A percentile compares a stretch with the other conserved stretches of the same genome.
phyloP scores from a whole-genome alignment of 2,329 filamentous ascomycete species.

The Mycogone perniciosa region DNA sequence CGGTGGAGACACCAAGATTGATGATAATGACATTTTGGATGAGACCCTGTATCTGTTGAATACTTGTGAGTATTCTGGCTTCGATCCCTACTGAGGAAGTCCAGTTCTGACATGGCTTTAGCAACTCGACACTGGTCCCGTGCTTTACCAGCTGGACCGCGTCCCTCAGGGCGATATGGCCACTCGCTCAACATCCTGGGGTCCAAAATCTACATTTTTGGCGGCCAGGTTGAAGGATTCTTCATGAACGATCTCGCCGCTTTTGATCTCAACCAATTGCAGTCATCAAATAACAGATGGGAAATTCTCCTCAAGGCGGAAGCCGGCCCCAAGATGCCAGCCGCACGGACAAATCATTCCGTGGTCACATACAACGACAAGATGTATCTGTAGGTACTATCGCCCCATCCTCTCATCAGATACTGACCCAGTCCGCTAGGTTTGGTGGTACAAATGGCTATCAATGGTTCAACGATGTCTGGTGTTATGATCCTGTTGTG shows the following conservation, averaged over 20 bases:
- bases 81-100: not conserved
- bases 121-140: constrained; percentile 97
- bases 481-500: constrained; percentile 80
- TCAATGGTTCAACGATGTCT: constrained; percentile 98
- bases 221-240: constrained; percentile 91
- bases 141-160: constrained; percentile 77
- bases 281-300: constrained; percentile 88
- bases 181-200: constrained; percentile 95
- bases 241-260: constrained; percentile 97
- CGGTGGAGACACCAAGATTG: constrained; percentile 95
- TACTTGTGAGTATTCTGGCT: constrained; percentile 66
- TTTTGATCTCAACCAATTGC: constrained; percentile 91
- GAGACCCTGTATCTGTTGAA: constrained; percentile 95
- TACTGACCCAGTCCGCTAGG: constrained; percentile 36
- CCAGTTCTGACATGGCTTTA: constrained; percentile 29
- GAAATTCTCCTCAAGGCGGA: constrained; percentile 73
- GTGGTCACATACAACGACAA: constrained; percentile 89
- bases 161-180: constrained; percentile 87
- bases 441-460: constrained; percentile 96
- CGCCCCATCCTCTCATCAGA: not conserved
- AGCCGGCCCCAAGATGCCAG: constrained; percentile 56
- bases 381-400: constrained; percentile 71
- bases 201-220: constrained; percentile 96
- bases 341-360: constrained; percentile 89
- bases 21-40: constrained; percentile 84